phyloP scores from a whole-genome alignment of 2,329 filamentous ascomycete species.

The Aspergillus costaricaensis region DNA sequence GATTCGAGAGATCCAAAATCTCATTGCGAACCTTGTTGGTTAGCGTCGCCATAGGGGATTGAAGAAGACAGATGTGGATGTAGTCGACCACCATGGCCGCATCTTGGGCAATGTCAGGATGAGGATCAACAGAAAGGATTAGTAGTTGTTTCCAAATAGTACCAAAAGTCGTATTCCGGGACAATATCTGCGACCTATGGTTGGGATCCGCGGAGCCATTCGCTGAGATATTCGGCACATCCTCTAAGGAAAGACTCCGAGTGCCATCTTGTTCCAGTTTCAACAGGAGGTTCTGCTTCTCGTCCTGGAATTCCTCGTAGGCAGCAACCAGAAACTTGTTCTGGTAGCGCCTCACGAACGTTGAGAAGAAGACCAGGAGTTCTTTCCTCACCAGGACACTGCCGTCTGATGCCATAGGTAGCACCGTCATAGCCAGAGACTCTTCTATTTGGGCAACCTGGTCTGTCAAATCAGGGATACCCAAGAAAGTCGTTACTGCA shows the following conservation, averaged over 20 bases:
- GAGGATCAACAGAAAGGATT: constrained; percentile 88
- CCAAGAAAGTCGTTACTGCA: constrained; percentile 89
- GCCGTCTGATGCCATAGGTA: constrained; percentile 91
- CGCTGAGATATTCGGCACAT: constrained; percentile 23
- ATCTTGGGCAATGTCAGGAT: constrained; percentile 86
- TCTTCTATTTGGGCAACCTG: constrained; percentile 91
- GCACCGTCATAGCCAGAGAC: constrained; percentile 80
- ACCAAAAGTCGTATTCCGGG: constrained; percentile 87
- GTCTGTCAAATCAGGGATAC: constrained; percentile 87
- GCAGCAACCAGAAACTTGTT: constrained; percentile 89
- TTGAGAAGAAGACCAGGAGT: constrained; percentile 88
- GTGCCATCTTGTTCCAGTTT: constrained; percentile 47
- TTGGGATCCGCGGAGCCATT: constrained; percentile 25
- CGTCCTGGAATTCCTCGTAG: constrained; percentile 85
- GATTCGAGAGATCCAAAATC: constrained; percentile 40
- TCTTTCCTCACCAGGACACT: constrained; percentile 94
- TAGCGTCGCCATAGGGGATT: constrained; percentile 71
- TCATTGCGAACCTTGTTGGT: constrained; percentile 75
- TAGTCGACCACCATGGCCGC: constrained; percentile 85
- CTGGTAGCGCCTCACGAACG: constrained; percentile 86
- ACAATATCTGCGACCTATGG: constrained; percentile 44
- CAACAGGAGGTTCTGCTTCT: constrained; percentile 67
- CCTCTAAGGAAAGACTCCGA: constrained; percentile 22
- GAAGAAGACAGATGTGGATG: constrained; percentile 74
- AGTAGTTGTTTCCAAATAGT: constrained; percentile 93